Evolutionary conservation across 2,329 filamentous ascomycete genomes (phyloP), one percentile per base, ranked within the genome.

Genomic region (Elsinoe necatrix): DNA sequence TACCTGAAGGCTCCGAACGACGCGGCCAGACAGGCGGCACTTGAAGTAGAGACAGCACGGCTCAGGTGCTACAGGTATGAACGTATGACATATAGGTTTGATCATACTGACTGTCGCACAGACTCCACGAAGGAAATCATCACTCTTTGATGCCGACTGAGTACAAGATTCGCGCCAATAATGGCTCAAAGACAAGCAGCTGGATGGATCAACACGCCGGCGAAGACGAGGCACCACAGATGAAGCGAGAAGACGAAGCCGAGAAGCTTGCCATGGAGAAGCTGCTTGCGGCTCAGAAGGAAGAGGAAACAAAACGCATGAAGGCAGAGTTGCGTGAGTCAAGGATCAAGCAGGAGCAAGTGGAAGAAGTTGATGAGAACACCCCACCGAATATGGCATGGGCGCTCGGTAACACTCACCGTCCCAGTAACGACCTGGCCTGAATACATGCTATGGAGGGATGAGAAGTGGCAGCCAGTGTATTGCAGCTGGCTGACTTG

Each of bases 331-430:
- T 14, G 18, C 2, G 7, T 11, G 48, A 35, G 31, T 16, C 48
- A 12, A 39, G 16, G 18, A 34, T 52, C 31, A 52, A 52, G 31
- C 20, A 35, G 18, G 48, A 52, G 48, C 31, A 29, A 6, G 14
- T 12, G 48, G 48, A 52, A 3, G 20, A 52, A 4, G 31, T 35
- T 31, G 29, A 29, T 27, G 20, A 52, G 31, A 20, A 52, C 31
- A 23, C n/a, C 16, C 2, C 11, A 3, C 29, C 31, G 16, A n/a
- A 6, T n/a, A 27, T 12, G 16, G 34, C 20, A 52, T 52, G 48
- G 48, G 48, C 31, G n/a, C 29, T 52, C 8, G 48, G 48, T 6
- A 52, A 52, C 21, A 52, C 48, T 18, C 45, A 35, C 25, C 45
- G 14, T n/a, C 14, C 4, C 5, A 37, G 9, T 37, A n/a, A n/a